These are phyloP conservation scores for Nitzschia sp. DNA, from an alignment of 108 stramenopile species.

Conservation along the genomic window DNA sequence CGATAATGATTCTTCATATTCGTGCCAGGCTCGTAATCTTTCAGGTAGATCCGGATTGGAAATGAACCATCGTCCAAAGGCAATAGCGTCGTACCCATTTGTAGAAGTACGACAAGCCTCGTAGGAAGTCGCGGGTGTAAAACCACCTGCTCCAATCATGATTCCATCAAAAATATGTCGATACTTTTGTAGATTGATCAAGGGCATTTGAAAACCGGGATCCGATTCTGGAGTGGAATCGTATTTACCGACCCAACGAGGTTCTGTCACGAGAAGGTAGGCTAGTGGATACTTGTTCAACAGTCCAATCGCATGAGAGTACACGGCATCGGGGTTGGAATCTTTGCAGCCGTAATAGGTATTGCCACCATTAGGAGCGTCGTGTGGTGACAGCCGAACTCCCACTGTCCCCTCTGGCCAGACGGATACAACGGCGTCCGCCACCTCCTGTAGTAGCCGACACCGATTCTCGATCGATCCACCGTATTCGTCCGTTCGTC, in stretches of 20 bases:
- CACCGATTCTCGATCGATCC: conserved; percentile 68
- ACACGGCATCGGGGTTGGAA: conserved; percentile 41
- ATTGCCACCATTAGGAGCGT: conserved; percentile 47
- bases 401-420: conserved; percentile 60
- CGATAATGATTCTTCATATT: too few species aligned
- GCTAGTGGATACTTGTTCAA: conserved; percentile 55
- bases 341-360: conserved; percentile 62
- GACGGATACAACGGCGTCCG: conserved; percentile 48
- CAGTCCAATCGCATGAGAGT: conserved; percentile 58
- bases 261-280: conserved; percentile 77
- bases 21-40: too few species aligned
- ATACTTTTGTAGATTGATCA: conserved; percentile 31
- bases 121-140: conserved; percentile 59
- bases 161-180: conserved; percentile 47
- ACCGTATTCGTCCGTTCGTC: conserved; percentile 55
- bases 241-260: conserved; percentile 69
- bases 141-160: conserved; percentile 65
- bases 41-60: conserved; percentile 77
- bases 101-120: conserved; percentile 21
- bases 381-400: conserved; percentile 72
- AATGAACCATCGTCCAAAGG: conserved; percentile 77
- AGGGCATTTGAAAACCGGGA: conserved; percentile 59
- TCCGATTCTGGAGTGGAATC: conserved; percentile 42
- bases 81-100: conserved; percentile 34
- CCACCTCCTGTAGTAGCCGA: conserved; percentile 56